Base-by-base conservation (phyloP, 495 filamentous ascomycete species). In the Acidiella bohemica region DNA sequence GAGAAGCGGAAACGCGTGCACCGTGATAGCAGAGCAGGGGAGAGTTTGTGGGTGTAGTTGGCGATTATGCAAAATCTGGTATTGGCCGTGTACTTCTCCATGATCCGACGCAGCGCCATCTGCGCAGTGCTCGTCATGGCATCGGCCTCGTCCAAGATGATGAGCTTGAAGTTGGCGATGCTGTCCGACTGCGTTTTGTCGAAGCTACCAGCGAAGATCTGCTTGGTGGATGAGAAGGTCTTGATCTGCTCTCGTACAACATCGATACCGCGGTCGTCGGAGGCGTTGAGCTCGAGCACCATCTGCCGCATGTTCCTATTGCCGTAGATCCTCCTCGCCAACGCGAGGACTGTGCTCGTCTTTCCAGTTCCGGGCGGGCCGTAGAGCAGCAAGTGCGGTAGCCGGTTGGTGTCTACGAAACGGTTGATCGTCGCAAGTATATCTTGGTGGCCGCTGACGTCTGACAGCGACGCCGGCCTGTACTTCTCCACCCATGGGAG, bases 401-500 rank as follows among this genome's bases (percentile, higher is more conserved):
- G 67, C 55, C 86, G 72, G 72, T 96, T 93, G 24, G 79, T 67
- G 50, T 93, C 84, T 54, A 99, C 76, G 51, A 99, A 99, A 56
- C 81, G 83, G 65, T 23, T 23, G 33, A 36, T 36, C 16, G 33
- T 36, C 30, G 30, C 30, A 7, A 33, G 30, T 9, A 33, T 33
- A 14, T 33, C 30, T 14, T 33, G 30, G 56, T 99, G 90, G n/a
- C 90, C 90, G 3, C 84, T 88, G 36, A 99, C 90, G 62, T 99
- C 90, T 33, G 76, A 72, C 16, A 99, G 70, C 3, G 82, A 81
- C 42, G 77, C 75, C 12, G 90, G 90, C 32, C 90, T 75, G 59
- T 95, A 99, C 60, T 99, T 99, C 56, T 99, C 90, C n/a, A 99
- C 85, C 90, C 90, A 99, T 61, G 90, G 92, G 14, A 99, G 62